Conservation (phyloP, 2,329 filamentous ascomycete genomes). For the Cercospora sesami region DNA sequence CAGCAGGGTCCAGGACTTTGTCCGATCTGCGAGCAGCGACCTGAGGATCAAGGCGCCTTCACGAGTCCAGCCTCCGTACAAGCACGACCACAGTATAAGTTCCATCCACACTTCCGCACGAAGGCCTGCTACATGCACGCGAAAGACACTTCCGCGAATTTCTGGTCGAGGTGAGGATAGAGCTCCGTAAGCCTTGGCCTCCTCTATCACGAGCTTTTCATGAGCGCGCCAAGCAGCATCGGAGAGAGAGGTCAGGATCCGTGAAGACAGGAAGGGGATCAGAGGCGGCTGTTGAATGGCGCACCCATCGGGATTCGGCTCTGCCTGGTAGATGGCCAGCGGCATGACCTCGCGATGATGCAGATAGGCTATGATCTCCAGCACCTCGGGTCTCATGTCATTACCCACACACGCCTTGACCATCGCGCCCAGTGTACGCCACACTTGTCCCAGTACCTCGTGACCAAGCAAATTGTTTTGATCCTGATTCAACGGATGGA, state of each 20-base stretch:
- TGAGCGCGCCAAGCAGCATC: constrained; percentile 54
- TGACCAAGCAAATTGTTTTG: constrained; percentile 32
- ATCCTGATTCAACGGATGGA: constrained; percentile 4
- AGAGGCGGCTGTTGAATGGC: constrained; percentile 51
- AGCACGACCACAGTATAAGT: constrained; percentile 53
- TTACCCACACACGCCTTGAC: constrained; percentile 39
- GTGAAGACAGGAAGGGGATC: constrained; percentile 49
- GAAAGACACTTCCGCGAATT: constrained; percentile 47
- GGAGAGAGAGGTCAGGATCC: constrained; percentile 52
- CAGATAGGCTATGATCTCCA: constrained; percentile 51
- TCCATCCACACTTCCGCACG: constrained; percentile 53
- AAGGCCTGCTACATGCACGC: constrained; percentile 44
- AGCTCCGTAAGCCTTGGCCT: constrained; percentile 38
- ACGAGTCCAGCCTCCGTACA: constrained; percentile 50
- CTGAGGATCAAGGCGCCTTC: constrained; percentile 46
- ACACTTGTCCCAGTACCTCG: constrained; percentile 47
- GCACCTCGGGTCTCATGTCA: constrained; percentile 45
- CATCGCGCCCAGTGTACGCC: constrained; percentile 50
- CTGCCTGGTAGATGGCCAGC: constrained; percentile 47
- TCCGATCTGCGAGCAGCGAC: constrained; percentile 9
- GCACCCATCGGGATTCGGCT: constrained; percentile 37
- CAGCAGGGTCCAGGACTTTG: constrained; percentile 35
- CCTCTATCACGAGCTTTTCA: constrained; percentile 39
- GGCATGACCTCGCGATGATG: constrained; percentile 52
- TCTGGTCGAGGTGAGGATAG: constrained; percentile 45